These are phyloP conservation scores for Plantago coronopus DNA, from an alignment of 305 asterid species.

Conservation along the genomic window DNA sequence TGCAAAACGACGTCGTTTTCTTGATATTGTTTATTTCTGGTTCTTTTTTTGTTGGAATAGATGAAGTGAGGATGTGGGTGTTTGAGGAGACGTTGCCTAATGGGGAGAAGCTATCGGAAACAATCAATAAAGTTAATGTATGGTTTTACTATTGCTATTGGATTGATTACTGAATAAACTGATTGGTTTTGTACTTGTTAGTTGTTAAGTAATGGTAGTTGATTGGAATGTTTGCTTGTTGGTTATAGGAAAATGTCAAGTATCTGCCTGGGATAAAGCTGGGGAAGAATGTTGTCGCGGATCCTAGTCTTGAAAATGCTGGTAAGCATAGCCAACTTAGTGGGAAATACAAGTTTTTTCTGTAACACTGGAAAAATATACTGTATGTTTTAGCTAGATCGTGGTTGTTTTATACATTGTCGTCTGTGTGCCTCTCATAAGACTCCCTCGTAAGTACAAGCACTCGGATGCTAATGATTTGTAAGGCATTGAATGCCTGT, in stretches of 20 bases:
- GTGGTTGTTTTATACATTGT: too few relatives aligned
- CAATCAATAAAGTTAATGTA: constrained; percentile 49
- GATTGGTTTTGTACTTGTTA: too few relatives aligned
- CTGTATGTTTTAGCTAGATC: too few relatives aligned
- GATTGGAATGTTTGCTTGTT: neutral
- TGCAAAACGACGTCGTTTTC: constrained; percentile 1
- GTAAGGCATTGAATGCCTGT: too few relatives aligned
- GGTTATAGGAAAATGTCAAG: constrained; percentile 74
- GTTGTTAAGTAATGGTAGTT: neutral
- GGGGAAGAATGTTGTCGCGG: constrained; percentile 74
- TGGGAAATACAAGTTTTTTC: too few relatives aligned
- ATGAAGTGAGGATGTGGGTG: constrained; percentile 68
- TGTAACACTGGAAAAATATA: too few relatives aligned
- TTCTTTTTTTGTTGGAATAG: constrained; percentile 28
- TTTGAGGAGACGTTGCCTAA: constrained; percentile 54
- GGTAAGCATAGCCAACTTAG: too few relatives aligned
- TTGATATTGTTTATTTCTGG: neutral
- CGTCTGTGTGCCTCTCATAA: too few relatives aligned
- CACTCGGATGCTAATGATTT: neutral
- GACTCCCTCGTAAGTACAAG: too few relatives aligned
- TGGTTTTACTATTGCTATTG: neutral
- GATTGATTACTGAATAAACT: neutral
- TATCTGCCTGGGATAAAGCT: constrained; percentile 83
- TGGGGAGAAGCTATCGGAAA: constrained; percentile 52
- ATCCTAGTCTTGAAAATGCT: constrained; percentile 74